A percentile compares a stretch with the other conserved stretches of the same genome.
phyloP scores from a whole-genome alignment of 805 yeast species.

The Priceomyces melissophilus region DNA sequence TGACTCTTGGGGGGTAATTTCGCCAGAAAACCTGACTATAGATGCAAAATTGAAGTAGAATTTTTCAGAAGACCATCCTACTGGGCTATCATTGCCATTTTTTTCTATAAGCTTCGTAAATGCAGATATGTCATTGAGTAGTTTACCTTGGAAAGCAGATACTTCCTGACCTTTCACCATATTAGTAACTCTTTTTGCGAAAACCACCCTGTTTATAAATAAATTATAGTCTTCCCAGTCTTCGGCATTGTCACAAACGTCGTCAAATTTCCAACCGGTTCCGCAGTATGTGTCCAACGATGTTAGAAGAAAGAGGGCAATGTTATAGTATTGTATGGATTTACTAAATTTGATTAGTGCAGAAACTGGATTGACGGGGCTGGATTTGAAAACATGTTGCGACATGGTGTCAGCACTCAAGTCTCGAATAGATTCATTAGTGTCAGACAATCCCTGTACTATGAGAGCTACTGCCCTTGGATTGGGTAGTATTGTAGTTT shows the following conservation, averaged over 20 bases:
- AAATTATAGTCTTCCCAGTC: slow-evolving; percentile 4
- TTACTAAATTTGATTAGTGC: too few relatives aligned
- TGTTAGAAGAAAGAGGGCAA: neutral
- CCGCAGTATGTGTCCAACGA: neutral
- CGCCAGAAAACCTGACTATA: neutral
- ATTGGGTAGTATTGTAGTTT: too few relatives aligned
- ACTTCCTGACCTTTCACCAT: neutral
- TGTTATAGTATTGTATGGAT: too few relatives aligned
- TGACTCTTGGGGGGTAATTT: neutral
- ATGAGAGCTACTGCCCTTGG: too few relatives aligned
- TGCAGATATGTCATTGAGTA: neutral
- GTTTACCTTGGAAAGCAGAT: neutral
- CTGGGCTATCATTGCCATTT: slow-evolving; percentile 9
- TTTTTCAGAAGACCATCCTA: slow-evolving; percentile 15
- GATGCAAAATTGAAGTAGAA: slow-evolving; percentile 7
- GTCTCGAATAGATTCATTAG: too few relatives aligned
- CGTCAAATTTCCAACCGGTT: neutral
- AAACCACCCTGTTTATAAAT: neutral
- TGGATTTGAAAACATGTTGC: too few relatives aligned
- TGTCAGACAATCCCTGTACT: too few relatives aligned
- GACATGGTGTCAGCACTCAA: too few relatives aligned
- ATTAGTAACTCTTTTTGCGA: neutral
- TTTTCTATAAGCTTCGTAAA: slow-evolving; percentile 1
- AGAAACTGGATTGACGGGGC: too few relatives aligned
- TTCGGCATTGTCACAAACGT: neutral